These are phyloP conservation scores for Tilletia setariae DNA, from an alignment of 1,284 basidiomycete genomes.

Conservation along the genomic window DNA sequence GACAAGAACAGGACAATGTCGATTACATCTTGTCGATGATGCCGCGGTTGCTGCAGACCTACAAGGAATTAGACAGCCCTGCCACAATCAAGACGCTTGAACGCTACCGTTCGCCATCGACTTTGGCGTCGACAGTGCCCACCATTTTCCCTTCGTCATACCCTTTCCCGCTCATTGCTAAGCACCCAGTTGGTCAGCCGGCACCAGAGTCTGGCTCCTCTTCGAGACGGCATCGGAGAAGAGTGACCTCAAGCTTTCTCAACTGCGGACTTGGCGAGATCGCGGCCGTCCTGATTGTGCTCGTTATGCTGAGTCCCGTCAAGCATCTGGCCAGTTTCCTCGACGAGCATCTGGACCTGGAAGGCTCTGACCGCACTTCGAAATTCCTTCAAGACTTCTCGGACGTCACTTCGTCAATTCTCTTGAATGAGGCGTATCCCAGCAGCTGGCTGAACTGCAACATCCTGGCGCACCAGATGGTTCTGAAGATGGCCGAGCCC, in stretches of 20 bases:
- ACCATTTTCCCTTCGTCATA: constrained; percentile 89
- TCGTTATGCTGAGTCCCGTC: constrained; percentile 74
- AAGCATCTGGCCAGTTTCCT: constrained; percentile 77
- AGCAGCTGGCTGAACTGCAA: constrained; percentile 88
- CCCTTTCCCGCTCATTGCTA: constrained; percentile 78
- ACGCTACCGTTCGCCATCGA: constrained; percentile 62
- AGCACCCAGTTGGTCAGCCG: constrained; percentile 60
- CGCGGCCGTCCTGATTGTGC: constrained; percentile 76
- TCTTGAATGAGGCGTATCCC: constrained; percentile 85
- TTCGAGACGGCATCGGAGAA: constrained; percentile 29
- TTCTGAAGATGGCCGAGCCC: constrained; percentile 83
- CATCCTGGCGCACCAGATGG: constrained; percentile 79
- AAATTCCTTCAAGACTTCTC: constrained; percentile 73
- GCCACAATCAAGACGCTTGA: constrained; percentile 69
- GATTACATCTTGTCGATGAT: constrained; percentile 82
- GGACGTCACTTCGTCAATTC: constrained; percentile 74
- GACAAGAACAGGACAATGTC: constrained; percentile 86
- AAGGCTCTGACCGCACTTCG: constrained; percentile 59
- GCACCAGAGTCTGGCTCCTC: constrained; percentile 30
- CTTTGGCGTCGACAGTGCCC: constrained; percentile 66
- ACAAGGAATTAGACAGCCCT: constrained; percentile 73
- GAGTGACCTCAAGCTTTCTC: constrained; percentile 57
- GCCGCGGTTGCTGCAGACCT: constrained; percentile 80
- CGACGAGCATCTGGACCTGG: constrained; percentile 46
- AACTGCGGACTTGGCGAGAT: constrained; percentile 80